phyloP scores from a whole-genome alignment of 805 yeast species.

The Saturnispora hagleri region DNA sequence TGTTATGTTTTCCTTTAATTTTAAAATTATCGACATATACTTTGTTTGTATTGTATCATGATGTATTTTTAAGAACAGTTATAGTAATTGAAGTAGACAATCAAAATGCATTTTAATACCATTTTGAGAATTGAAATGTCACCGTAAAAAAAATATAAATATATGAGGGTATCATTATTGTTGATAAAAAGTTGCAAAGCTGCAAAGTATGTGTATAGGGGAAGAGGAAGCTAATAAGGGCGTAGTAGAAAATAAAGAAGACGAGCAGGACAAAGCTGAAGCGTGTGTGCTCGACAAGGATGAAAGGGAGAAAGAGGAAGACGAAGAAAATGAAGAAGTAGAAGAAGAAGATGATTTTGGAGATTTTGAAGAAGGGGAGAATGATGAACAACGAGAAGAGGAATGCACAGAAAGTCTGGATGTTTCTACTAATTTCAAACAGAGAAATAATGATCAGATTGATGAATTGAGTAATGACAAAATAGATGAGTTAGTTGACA shows the following conservation, averaged over 20 bases:
- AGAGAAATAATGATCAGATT: slow-evolving; percentile 5
- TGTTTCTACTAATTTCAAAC: neutral
- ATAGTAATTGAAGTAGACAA: neutral
- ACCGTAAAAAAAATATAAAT: neutral
- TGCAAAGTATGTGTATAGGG: neutral
- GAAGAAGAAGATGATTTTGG: slow-evolving; percentile 18
- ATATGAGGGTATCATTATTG: neutral
- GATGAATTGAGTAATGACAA: neutral
- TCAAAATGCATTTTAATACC: neutral
- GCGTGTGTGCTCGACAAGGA: neutral
- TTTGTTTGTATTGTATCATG: neutral
- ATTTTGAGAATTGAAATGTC: neutral
- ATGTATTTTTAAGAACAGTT: neutral
- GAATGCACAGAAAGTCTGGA: neutral
- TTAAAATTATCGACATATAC: neutral
- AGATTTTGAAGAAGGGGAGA: slow-evolving; percentile 18
- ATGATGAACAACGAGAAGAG: slow-evolving; percentile 9
- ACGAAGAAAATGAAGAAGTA: neutral
- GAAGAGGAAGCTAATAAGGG: neutral
- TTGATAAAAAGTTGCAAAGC: neutral
- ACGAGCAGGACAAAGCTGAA: neutral
- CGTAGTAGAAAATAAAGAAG: neutral
- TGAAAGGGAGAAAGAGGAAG: neutral
- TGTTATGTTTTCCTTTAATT: neutral
- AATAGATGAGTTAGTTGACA: slow-evolving; percentile 10